Evolutionary conservation across 352 stramenopile genomes (phyloP), one percentile per base, ranked within the genome.

Genomic region (Pythium angustatum): DNA sequence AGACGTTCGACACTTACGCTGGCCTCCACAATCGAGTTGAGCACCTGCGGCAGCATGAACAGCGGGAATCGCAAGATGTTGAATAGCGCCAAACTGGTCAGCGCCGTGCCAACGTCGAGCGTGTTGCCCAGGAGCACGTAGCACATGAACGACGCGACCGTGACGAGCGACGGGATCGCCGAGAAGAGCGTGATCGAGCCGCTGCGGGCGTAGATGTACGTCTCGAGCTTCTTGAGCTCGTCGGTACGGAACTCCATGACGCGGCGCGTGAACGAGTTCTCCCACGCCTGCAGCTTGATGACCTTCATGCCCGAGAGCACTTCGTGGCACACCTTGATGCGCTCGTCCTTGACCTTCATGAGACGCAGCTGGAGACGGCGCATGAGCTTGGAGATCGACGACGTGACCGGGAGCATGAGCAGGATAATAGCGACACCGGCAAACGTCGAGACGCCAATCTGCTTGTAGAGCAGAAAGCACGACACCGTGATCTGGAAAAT

Each of bases 281-380:
- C 96, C 96, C 96, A 99, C 7, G 94, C 94, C 61, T 98, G 93
- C 1, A 99, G 75, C 77, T 99, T 99, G 77, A 99, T 96, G 28
- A 99, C 83, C 69, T 98, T 97, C 67, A 99, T 98, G 36, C 92
- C 89, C 41, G 88, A 75, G 34, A 98, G 71, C 27, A 98, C 86
- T 79, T 99, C 96, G 68, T 94, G 94, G 61, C 95, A 98, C 19
- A 98, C 72, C 74, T 99, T 97, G 58, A 99, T 90, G 24, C 97
- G 88, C 47, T 91, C 75, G 71, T 99, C 97, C 59, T 97, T 98
- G 45, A 97, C 81, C 52, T 80, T 80, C 84, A 98, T 97, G 19
- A 99, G 74, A 19, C 62, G 68, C 58, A 90, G 81, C 78, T 98
- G 93, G 54, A 98, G 72, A 10, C 63, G 56, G 40, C 93, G 90